These are phyloP conservation scores for Eremothecium coryli DNA, from an alignment of 1,139 yeast species.

Conservation along the genomic window DNA sequence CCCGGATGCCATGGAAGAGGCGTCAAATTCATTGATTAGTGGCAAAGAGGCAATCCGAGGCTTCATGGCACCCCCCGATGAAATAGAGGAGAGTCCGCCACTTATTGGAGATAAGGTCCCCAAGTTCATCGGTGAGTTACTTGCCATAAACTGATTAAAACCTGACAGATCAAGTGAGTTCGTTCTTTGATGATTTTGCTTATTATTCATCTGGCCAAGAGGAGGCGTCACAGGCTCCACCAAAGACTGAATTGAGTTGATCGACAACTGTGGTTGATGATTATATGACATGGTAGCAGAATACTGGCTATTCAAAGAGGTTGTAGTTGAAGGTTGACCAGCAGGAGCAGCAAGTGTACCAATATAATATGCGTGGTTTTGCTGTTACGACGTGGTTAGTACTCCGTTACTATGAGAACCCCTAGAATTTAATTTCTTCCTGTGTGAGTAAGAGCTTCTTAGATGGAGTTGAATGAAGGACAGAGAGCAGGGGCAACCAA, in stretches of 20 bases:
- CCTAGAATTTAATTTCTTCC: no score
- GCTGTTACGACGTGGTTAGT: not conserved
- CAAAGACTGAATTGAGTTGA: constrained; percentile 31
- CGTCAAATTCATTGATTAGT: constrained; percentile 22
- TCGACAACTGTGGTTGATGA: constrained; percentile 32
- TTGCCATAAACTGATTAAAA: constrained; percentile 25
- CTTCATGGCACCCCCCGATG: constrained; percentile 8
- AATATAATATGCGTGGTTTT: constrained; percentile 1
- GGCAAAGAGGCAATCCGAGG: constrained; percentile 17
- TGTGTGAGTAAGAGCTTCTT: no score
- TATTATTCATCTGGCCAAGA: constrained; percentile 27
- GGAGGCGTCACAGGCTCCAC: constrained; percentile 34
- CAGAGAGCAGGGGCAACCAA: no score
- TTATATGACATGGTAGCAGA: constrained; percentile 14
- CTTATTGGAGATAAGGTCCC: constrained; percentile 14
- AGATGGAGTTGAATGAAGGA: no score
- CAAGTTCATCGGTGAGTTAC: constrained; percentile 12
- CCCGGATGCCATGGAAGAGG: constrained; percentile 4
- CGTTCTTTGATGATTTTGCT: constrained; percentile 28
- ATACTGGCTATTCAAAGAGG: constrained; percentile 1
- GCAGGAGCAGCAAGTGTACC: not conserved
- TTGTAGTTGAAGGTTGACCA: not conserved
- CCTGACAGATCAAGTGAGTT: constrained; percentile 28
- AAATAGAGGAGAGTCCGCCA: constrained; percentile 5
- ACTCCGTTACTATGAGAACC: no score